Base-by-base conservation (phyloP, 1,139 yeast genomes). In the Waltiozyma sp. region DNA sequence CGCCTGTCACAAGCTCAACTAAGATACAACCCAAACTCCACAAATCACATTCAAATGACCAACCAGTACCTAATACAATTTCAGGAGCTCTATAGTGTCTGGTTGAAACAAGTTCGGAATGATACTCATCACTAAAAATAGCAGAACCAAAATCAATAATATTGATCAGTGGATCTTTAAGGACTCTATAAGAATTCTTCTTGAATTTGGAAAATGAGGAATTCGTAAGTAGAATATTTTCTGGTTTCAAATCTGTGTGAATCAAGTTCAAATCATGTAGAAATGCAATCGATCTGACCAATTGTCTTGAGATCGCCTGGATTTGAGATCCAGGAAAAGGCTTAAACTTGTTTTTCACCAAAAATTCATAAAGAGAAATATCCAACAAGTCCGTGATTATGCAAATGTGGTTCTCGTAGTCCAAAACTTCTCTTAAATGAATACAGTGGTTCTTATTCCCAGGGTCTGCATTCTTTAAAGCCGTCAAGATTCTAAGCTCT, bases 11-110 rank as follows among this genome's bases (percentile, higher is more conserved):
- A 42, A 93, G 66, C 63, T 93, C 98, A 13, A 88, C 89, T 38
- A 93, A 66, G 15, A 93, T 88, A 61, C 98, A 89, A 1, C 96
- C 99, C 44, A 91, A 73, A 1, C 96, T 86, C 99, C 98, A 93
- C 65, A 91, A 69, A 62, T 93, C 99, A 62, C 98, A 91, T 1
- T 89, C 87, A 51, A 73, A 81, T 3, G 87, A 78, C 91, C 98
- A 93, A 35, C 97, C 97, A 33, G 77, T 72, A 1, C 96, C 96
- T 35, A 93, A 65, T 2, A 91, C 89, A 51, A 93, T 88, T 60
- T 93, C 99, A 0, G 98, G 98, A 0, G 98, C 98, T 45, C 99
- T 70, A 63, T 93, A 93, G 63, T 93, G 98, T 44, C 99, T 72
- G 2, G 98, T 91, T 14, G 95, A 85, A 11, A 93, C 96, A 23